Evolutionary conservation across 2,329 filamentous ascomycete species (phyloP), one percentile per base, ranked within the genome.

Genomic region (Zopfia rhizophila): DNA sequence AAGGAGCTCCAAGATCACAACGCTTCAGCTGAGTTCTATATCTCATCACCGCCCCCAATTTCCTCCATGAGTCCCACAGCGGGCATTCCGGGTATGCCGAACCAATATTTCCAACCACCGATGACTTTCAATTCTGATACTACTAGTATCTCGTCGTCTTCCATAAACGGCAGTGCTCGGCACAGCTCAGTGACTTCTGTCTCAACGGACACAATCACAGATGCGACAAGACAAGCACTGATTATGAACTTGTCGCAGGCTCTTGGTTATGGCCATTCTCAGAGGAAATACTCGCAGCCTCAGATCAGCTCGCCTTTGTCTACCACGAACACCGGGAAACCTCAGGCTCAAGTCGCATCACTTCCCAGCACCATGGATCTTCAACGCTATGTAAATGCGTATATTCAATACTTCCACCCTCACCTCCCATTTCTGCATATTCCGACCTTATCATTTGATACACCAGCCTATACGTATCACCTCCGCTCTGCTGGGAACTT

Each of bases 371-470:
- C 90, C 23, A 80, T 83, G 66, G 91, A 97, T 68, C 84, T 97
- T 52, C 91, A 95, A 71, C 88, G 91, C 69, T 97, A 92, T 72
- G 89, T 97, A 53, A 86, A 86, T 55, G 88, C 92, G 48, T 97
- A 97, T 74, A 85, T 97, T 63, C 86, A 86, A 55, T 96, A 90
- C 70, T 96, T 96, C 72, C 92, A 97, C 66, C 93, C 93, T 16
- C 93, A 97, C 69, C 75, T 96, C 51, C 93, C 94, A n/a, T 96
- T 97, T 72, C 78, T 96, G 51, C 93, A 97, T 73, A 84, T 96
- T 58, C 87, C 92, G 39, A 96, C 93, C 12, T 79, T 97, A 53
- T 91, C 91, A 29, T 97, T 97, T 75, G 91, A 96, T 63, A 83
- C 89, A 38, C 82, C 89, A 38, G 80, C 88, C 33, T 85, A 85